Evolutionary conservation across 495 filamentous ascomycete species (phyloP), one percentile per base, ranked within the genome.

Genomic region (Bathelium albidoporum): DNA sequence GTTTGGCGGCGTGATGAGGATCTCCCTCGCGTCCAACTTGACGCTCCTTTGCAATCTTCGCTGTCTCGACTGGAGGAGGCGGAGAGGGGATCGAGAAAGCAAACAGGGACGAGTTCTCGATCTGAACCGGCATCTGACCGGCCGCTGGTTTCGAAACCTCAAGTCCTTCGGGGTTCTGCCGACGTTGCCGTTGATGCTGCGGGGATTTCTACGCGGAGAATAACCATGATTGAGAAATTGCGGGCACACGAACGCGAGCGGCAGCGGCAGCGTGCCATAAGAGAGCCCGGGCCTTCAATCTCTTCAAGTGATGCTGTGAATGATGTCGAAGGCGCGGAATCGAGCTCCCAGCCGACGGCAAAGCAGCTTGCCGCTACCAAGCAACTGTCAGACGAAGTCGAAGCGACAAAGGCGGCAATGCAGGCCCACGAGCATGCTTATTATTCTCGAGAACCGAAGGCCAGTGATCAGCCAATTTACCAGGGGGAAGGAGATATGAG

Each of bases 401-500:
- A 55, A 55, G 49, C 49, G 20, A 29, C 49, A 55, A 55, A 55
- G 29, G 49, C 49, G 24, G 49, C 49, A 29, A 55, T 55, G 49
- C 49, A 55, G 24, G 49, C 49, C 20, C 49, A 55, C 24, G 49
- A 55, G 29, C 5, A n/a, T 5, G 49, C 49, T 9, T 55, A 55
- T 24, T 24, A 55, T 16, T 26, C 49, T 55, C 49, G 24, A 9
- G 49, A 55, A 16, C 49, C 49, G 20, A 55, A 29, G 11, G 20
- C 26, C 20, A 20, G 18, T 3, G 43, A n/a, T 3, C 43, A 49
- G 18, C 10, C 5, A 9, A 26, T 55, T 5, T 24, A 55, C 55
- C 91, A 95, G 65, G 70, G 68, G 1, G 75, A 77, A 69, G 73
- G 71, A 24, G 74, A 76, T 62, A 68, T 75, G 65, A 61, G 64